phyloP scores from a whole-genome alignment of 2,329 filamentous ascomycete species.

The Sphaerostilbella broomeana region DNA sequence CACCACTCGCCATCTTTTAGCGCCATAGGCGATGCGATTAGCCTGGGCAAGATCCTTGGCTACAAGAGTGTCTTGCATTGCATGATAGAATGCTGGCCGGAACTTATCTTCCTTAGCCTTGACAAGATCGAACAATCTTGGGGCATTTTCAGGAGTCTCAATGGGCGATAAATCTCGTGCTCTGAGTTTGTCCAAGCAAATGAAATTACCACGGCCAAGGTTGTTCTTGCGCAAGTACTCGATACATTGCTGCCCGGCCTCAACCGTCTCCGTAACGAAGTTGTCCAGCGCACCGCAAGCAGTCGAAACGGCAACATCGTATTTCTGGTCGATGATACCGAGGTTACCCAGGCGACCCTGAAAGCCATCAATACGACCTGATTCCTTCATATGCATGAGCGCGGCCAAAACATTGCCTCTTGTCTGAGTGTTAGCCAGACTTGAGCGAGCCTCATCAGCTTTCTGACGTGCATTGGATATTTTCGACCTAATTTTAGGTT shows the following conservation, averaged over 20 bases:
- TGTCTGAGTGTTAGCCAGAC: conserved; percentile 81
- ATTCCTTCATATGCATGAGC: conserved; percentile 90
- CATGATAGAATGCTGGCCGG: conserved; percentile 86
- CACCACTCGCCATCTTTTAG: conserved; percentile 90
- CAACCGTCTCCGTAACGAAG: conserved; percentile 93
- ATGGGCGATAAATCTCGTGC: conserved; percentile 71
- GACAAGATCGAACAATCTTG: conserved; percentile 87
- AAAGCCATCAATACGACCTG: conserved; percentile 93
- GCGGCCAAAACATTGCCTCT: conserved; percentile 88
- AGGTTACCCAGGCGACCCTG: conserved; percentile 92
- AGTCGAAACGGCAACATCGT: conserved; percentile 96
- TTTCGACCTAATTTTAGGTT: conserved; percentile 75
- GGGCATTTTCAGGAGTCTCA: conserved; percentile 84
- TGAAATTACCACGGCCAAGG: conserved; percentile 92
- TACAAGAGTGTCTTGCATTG: conserved; percentile 90
- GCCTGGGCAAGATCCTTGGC: conserved; percentile 91
- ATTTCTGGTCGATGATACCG: conserved; percentile 86
- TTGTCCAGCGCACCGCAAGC: conserved; percentile 89
- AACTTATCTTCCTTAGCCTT: conserved; percentile 84
- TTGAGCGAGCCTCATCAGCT: conserved; percentile 90
- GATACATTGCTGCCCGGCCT: conserved; percentile 95
- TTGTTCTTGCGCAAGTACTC: conserved; percentile 97
- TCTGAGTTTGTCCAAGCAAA: conserved; percentile 83
- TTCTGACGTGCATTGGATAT: conserved; percentile 88
- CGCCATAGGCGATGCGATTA: conserved; percentile 93